Conservation (phyloP, 2,329 filamentous ascomycete genomes). For the Neocatenulostroma microsporum region DNA sequence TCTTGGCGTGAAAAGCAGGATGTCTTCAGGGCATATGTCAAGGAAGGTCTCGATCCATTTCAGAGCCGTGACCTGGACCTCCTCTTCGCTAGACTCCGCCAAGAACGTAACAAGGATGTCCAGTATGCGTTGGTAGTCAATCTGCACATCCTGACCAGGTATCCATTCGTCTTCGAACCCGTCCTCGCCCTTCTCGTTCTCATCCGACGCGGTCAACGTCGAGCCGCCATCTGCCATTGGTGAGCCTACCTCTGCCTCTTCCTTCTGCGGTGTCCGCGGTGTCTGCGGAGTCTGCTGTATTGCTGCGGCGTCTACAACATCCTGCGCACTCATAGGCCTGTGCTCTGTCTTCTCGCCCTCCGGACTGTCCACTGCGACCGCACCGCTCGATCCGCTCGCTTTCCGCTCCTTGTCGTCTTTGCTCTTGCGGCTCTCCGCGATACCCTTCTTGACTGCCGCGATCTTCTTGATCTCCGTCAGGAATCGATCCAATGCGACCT, state of each 20-base stretch:
- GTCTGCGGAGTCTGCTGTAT: background rate
- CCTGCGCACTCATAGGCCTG: too few species aligned
- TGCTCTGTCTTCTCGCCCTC: constrained; percentile 6
- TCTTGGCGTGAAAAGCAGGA: constrained; percentile 87
- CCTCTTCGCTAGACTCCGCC: constrained; percentile 76
- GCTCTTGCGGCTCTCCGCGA: constrained; percentile 72
- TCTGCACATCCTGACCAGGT: constrained; percentile 90
- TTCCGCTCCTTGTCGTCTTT: constrained; percentile 39
- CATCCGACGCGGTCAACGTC: constrained; percentile 28
- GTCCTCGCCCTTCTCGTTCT: constrained; percentile 41
- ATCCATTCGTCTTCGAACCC: constrained; percentile 89
- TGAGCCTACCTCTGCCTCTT: background rate
- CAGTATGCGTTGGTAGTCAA: constrained; percentile 85
- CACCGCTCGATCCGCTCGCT: constrained; percentile 18
- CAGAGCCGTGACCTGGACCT: constrained; percentile 81
- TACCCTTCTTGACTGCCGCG: constrained; percentile 81
- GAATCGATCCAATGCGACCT: constrained; percentile 81
- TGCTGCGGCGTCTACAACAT: constrained; percentile 1
- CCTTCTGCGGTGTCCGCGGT: constrained; percentile 1
- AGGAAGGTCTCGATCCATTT: constrained; percentile 96
- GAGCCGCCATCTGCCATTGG: constrained; percentile 33
- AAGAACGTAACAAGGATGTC: constrained; percentile 87
- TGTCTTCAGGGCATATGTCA: constrained; percentile 94
- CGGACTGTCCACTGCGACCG: constrained; percentile 9
- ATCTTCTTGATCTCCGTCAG: constrained; percentile 92